Evolutionary conservation across 2,329 filamentous ascomycete genomes (phyloP).

Genomic region (Nemania bipapillata): DNA sequence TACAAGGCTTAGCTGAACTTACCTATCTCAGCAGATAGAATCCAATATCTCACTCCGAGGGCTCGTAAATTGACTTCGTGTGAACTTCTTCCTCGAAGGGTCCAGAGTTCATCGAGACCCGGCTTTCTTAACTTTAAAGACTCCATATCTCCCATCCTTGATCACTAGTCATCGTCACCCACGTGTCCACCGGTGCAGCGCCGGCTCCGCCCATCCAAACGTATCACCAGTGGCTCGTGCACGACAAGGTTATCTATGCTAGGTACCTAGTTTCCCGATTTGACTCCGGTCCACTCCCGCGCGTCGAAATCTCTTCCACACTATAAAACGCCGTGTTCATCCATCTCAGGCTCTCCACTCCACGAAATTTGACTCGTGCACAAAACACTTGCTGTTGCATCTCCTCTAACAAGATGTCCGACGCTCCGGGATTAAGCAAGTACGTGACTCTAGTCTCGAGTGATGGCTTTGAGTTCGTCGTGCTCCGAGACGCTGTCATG

Average conservation of each 20-base stretch:
- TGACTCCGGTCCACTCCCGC: conserved; percentile 17
- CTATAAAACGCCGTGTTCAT: conserved; percentile 28
- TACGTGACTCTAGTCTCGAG: conserved; percentile 81
- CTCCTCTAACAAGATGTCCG: conserved; percentile 36
- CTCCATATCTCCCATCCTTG: not conserved
- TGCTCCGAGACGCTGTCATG: conserved; percentile 75
- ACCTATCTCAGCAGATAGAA: not conserved
- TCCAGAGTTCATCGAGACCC: not conserved
- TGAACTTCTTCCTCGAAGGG: not conserved
- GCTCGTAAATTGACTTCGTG: not conserved
- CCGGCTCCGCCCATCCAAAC: not conserved
- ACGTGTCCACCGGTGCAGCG: not conserved
- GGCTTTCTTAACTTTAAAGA: not conserved
- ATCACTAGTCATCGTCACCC: not conserved
- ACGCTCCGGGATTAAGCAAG: conserved; percentile 58
- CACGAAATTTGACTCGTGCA: conserved; percentile 3
- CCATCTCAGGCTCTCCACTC: conserved; percentile 6
- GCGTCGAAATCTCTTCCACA: conserved; percentile 39
- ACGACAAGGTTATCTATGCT: not conserved
- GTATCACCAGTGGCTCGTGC: conserved; percentile 20
- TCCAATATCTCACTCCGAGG: not conserved
- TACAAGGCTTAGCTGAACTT: conserved; percentile 21
- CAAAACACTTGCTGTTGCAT: not conserved
- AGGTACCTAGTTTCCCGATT: not conserved
- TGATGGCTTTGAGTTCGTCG: conserved; percentile 80